Conservation (phyloP, 805 yeast genomes). For the Babjeviella inositovora region DNA sequence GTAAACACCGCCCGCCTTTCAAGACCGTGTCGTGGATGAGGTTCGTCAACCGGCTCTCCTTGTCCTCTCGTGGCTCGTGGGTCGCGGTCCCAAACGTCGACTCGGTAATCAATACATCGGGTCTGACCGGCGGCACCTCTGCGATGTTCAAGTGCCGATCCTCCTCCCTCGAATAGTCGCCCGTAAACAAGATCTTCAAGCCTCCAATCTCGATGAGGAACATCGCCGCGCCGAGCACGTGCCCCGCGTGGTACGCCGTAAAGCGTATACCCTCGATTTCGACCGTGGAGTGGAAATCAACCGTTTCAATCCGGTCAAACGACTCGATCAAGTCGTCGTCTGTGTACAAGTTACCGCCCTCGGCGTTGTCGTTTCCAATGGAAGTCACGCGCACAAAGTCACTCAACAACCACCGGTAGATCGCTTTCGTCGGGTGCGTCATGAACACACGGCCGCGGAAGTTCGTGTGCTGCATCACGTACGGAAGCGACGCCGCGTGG, state of each 20-base stretch:
- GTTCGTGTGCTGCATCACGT: constrained; percentile 92
- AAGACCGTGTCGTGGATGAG: constrained; percentile 69
- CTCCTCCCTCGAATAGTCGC: constrained; percentile 92
- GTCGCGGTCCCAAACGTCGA: constrained; percentile 97
- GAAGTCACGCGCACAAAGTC: constrained; percentile 89
- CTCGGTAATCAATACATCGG: constrained; percentile 85
- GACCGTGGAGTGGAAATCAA: constrained; percentile 89
- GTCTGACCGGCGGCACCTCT: constrained; percentile 76
- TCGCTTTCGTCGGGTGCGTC: constrained; percentile 99
- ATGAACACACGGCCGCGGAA: constrained; percentile 93
- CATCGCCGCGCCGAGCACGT: constrained; percentile 98
- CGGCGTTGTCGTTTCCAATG: constrained; percentile 24
- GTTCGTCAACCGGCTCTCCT: constrained; percentile 69
- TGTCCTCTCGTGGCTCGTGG: constrained; percentile 77
- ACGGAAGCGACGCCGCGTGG: constrained; percentile 96
- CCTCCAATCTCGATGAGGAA: constrained; percentile 92
- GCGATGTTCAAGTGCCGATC: constrained; percentile 93
- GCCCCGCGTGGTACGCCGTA: constrained; percentile 99
- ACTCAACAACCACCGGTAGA: constrained; percentile 85
- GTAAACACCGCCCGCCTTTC: constrained; percentile 80
- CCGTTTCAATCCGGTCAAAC: constrained; percentile 81
- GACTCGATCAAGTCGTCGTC: constrained; percentile 84
- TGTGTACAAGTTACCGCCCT: constrained; percentile 52
- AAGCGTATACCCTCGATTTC: constrained; percentile 90
- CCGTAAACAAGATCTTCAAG: constrained; percentile 75